phyloP scores from a whole-genome alignment of 2,329 filamentous ascomycete genomes.

The Diaporthe humulicola region DNA sequence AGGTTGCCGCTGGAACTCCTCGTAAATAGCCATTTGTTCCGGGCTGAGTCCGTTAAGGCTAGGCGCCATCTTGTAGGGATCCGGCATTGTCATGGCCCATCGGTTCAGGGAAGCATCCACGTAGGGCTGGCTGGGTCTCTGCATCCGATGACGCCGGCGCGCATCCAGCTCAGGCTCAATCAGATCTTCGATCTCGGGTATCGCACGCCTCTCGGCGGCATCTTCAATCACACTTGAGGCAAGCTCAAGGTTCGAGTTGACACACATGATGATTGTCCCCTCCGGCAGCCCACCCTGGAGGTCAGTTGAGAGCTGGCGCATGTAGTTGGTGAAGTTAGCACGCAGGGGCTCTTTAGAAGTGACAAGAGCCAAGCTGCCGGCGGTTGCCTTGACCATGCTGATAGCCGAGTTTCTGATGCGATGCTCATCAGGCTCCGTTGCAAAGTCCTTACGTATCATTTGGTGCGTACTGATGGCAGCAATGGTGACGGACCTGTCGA shows the following conservation, averaged over 20 bases:
- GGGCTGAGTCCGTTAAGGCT: constrained; percentile 79
- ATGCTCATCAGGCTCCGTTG: constrained; percentile 90
- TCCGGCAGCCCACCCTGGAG: constrained; percentile 89
- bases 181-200: constrained; percentile 95
- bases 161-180: constrained; percentile 85
- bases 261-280: constrained; percentile 97
- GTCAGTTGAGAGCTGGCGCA: constrained; percentile 77
- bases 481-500: constrained; percentile 97
- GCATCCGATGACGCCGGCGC: constrained; percentile 80
- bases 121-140: constrained; percentile 86
- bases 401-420: constrained; percentile 88
- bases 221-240: constrained; percentile 96
- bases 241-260: constrained; percentile 95
- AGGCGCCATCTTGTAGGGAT: constrained; percentile 89
- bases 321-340: constrained; percentile 97
- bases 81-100: constrained; percentile 94
- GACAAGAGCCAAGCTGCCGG: constrained; percentile 94
- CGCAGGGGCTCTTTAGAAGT: constrained; percentile 97
- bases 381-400: constrained; percentile 94
- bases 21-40: constrained; percentile 95
- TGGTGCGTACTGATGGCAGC: constrained; percentile 96
- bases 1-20: constrained; percentile 92
- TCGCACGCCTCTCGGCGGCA: constrained; percentile 91
- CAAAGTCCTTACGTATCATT: constrained; percentile 96
- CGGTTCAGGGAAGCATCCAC: constrained; percentile 85